Evolutionary conservation across 148 eudicot species (phyloP).

Genomic region (Rhododendron griersonianum): DNA sequence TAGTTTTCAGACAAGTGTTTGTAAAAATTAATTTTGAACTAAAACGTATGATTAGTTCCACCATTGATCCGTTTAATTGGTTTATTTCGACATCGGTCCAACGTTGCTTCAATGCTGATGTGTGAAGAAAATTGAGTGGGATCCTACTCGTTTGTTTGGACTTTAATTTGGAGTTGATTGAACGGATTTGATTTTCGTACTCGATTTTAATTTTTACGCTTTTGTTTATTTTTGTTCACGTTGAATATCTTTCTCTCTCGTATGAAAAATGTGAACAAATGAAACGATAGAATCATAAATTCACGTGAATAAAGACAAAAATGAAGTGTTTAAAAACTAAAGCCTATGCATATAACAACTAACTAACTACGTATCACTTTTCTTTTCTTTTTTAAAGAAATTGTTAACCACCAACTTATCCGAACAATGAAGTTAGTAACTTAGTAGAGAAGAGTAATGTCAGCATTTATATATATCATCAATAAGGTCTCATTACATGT

Average conservation of each 20-base stretch:
- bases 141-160: not conserved
- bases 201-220: not conserved
- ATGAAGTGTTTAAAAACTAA: not conserved
- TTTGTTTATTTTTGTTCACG: not conserved
- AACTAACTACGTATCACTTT: not conserved
- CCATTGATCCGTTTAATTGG: not conserved
- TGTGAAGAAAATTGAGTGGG: not conserved
- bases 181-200: not conserved
- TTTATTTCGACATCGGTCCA: not conserved
- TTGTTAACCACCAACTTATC: not conserved
- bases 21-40: not conserved
- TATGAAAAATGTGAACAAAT: not conserved
- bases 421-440: not conserved
- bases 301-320: not conserved
- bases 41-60: not conserved
- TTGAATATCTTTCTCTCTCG: not conserved
- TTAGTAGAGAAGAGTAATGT: not conserved
- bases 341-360: not conserved
- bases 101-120: not conserved
- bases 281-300: no score
- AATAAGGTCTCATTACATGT: not conserved
- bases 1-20: not conserved
- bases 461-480: not conserved
- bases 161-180: not conserved
- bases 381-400: not conserved